Base-by-base conservation (phyloP, 1,139 yeast species). In the Petasospora fabianii region DNA sequence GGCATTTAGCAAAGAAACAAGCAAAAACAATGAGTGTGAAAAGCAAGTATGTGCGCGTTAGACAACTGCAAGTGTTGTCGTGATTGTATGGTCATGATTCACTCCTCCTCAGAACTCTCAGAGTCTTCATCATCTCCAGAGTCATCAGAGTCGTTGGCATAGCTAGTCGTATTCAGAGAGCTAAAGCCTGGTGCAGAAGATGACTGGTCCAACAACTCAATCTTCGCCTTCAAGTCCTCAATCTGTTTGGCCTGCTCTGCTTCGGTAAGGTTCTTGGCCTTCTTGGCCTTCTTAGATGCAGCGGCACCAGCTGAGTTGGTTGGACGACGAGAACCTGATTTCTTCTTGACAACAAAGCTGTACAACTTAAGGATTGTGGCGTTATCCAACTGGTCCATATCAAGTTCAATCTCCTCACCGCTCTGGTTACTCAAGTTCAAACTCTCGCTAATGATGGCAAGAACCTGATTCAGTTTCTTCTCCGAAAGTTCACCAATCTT, bases 331-430 rank as follows among this genome's bases (percentile, higher is more conserved):
- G 51, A 37, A n/a, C 57, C 32, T 14, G 50, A 36, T 38, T 58
- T 42, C 58, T 59, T 51, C 59, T 65, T 44, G 53, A 60, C 49
- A 52, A 57, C 53, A 56, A 59, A 39, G 50, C 85, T 83, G 69
- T 90, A 90, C 50, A 92, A 69, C 56, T 86, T 85, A 59, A 86
- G 66, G 36, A 92, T 76, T 2, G 97, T 90, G 38, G 77, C 70
- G 51, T 87, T 92, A 54, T 87, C 96, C 53, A 92, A 74, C 62
- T 84, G 86, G 62, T 92, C 97, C 81, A 94, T 84, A 62, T 94
- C 98, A 47, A 92, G 73, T 68, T 94, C 98, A 45, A 92, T 94
- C 55, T 92, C 98, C 49, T 80, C 83, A 33, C 77, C 81, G 41
- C 71, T 71, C 54, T 78, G 79, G 49, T 73, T 73, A 49, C 84